phyloP scores from a whole-genome alignment of 495 filamentous ascomycete genomes.

The Paragyromitra xinjiangensis region DNA sequence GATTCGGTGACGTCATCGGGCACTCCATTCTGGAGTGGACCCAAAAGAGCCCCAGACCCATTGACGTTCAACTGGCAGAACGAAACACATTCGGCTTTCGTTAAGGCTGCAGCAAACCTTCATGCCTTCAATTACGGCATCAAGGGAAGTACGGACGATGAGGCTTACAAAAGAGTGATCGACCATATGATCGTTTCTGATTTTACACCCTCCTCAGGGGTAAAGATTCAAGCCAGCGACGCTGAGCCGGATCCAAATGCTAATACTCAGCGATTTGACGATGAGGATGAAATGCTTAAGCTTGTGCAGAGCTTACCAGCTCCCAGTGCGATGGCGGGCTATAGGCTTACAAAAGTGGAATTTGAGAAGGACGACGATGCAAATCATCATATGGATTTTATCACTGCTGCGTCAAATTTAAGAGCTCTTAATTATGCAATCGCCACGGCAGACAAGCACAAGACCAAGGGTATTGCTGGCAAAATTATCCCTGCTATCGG shows the following conservation, averaged over 20 bases:
- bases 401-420: conserved; percentile 94
- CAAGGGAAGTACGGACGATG: conserved; percentile 75
- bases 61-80: conserved; percentile 87
- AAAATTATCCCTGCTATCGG: conserved; percentile 99
- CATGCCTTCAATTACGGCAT: conserved; percentile 99
- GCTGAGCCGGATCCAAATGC: conserved; percentile 95
- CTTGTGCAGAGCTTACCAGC: conserved; percentile 75
- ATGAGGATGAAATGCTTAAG: conserved; percentile 74
- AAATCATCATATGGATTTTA: conserved; percentile 99
- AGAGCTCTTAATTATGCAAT: conserved; percentile 98
- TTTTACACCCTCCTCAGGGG: conserved; percentile 86
- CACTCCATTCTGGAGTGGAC: conserved; percentile 96
- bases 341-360: conserved; percentile 89
- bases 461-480: conserved; percentile 99
- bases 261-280: conserved; percentile 66
- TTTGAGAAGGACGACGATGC: conserved; percentile 99
- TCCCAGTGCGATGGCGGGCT: conserved; percentile 80
- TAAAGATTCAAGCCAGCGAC: conserved; percentile 97
- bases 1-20: conserved; percentile 88
- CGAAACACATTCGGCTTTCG: conserved; percentile 82
- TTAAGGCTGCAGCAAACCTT: conserved; percentile 87
- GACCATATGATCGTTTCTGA: conserved; percentile 96
- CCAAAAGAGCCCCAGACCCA: conserved; percentile 94
- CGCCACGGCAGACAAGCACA: conserved; percentile 83
- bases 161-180: conserved; percentile 77